A percentile compares a stretch with the other conserved stretches of the same genome.
Evolutionary conservation across 345 rosid genomes (phyloP).

Genomic region (Eucalyptus erythrocorys): DNA sequence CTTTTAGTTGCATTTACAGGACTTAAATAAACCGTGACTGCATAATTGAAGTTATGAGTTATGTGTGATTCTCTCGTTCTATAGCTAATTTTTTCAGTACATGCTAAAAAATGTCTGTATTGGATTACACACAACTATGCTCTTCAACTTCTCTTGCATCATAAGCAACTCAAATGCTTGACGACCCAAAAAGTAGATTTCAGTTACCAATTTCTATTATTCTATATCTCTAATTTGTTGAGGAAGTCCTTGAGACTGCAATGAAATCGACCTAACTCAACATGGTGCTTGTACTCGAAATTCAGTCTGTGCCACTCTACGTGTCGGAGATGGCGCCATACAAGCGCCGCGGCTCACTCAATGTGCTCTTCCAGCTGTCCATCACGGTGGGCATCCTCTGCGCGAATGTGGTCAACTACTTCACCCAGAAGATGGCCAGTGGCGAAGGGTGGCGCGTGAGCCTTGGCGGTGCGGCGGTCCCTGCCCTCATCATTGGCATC

Average conservation of each 20-base stretch:
- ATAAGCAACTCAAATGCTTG: background rate
- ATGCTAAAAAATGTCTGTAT: background rate
- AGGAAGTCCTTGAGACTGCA: background rate
- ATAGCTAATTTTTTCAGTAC: background rate
- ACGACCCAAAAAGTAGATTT: background rate
- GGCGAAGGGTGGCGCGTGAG: slow-evolving; percentile 24
- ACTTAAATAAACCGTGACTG: background rate
- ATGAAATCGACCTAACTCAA: background rate
- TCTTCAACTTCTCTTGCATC: background rate
- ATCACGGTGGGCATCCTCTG: slow-evolving; percentile 30
- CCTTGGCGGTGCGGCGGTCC: slow-evolving; percentile 18
- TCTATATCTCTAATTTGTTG: background rate
- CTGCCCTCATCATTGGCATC: slow-evolving; percentile 15
- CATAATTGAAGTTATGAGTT: background rate
- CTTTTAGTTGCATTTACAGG: background rate
- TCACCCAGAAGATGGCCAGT: background rate
- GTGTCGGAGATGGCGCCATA: slow-evolving; percentile 51
- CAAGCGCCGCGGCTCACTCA: slow-evolving; percentile 36
- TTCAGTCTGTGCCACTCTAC: slow-evolving; percentile 39
- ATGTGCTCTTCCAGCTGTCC: slow-evolving; percentile 31
- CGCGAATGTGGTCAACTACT: slow-evolving; percentile 38
- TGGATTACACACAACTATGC: background rate
- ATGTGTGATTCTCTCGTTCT: background rate
- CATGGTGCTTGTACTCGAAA: background rate
- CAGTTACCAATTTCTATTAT: background rate